These are phyloP conservation scores for Trypanosoma avium DNA, from an alignment of 208 protist species.

Conservation along the genomic window DNA sequence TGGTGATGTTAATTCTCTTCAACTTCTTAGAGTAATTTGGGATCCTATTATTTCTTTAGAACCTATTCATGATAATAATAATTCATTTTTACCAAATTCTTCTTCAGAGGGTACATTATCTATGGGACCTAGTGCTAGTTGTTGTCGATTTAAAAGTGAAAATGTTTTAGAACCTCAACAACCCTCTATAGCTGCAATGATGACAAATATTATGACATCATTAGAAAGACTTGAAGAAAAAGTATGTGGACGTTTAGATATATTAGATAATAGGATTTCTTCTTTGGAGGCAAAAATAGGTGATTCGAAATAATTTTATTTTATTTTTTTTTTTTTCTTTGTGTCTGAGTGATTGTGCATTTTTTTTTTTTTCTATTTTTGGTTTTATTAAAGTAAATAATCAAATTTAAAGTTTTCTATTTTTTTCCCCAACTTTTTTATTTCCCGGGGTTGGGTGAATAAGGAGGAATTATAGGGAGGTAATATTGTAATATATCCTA, in stretches of 20 bases:
- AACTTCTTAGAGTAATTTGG: constrained; percentile 61
- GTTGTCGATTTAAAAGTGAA: background rate
- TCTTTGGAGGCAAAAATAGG: constrained; percentile 17
- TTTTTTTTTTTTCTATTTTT: background rate
- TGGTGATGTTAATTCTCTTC: constrained; percentile 37
- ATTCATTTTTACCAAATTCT: constrained; percentile 40
- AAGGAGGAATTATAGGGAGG: no score
- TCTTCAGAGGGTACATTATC: constrained; percentile 45
- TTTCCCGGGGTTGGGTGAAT: no score
- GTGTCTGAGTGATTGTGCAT: background rate
- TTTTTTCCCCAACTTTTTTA: no score
- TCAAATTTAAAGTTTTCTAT: no score
- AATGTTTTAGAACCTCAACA: constrained; percentile 8
- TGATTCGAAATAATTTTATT: background rate
- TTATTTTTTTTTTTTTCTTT: constrained; percentile 12
- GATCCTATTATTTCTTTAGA: constrained; percentile 74
- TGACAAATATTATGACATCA: constrained; percentile 7
- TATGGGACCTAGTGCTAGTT: constrained; percentile 45
- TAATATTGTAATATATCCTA: constrained; percentile 1
- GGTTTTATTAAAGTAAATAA: no score
- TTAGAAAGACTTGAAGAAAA: constrained; percentile 22
- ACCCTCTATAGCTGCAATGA: constrained; percentile 9
- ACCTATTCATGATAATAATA: constrained; percentile 45
- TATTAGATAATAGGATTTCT: constrained; percentile 11
- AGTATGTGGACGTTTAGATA: constrained; percentile 15